A percentile compares a stretch with the other conserved stretches of the same genome.
Conservation (phyloP, 768 basidiomycete genomes). For the Roridomyces roridus region DNA sequence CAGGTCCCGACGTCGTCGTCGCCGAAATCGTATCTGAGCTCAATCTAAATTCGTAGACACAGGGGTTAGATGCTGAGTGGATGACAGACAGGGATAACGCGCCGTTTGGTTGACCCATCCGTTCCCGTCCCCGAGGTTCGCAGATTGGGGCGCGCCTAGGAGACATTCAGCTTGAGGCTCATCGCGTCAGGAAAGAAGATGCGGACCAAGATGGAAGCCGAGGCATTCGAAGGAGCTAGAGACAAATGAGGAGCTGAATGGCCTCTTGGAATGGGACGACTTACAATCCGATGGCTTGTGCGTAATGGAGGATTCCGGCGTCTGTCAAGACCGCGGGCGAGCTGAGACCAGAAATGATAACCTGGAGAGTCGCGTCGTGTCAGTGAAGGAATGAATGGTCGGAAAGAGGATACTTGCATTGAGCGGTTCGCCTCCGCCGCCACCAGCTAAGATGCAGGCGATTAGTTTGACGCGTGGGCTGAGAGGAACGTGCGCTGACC, state of each 20-base stretch:
- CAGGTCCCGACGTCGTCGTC: slow-evolving; percentile 75
- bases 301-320: slow-evolving; percentile 55
- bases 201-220: slow-evolving; percentile 51
- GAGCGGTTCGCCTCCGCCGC: slow-evolving; percentile 52
- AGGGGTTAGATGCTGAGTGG: not conserved
- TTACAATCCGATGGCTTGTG: slow-evolving; percentile 60
- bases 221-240: slow-evolving; percentile 63
- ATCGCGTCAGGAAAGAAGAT: not conserved
- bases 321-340: slow-evolving; percentile 53
- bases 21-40: slow-evolving; percentile 71
- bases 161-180: slow-evolving; percentile 65
- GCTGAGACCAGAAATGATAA: slow-evolving; percentile 64
- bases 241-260: not conserved
- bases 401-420: slow-evolving; percentile 37
- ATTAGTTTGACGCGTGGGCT: not conserved
- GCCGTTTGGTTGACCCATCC: slow-evolving; percentile 52
- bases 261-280: slow-evolving; percentile 19
- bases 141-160: slow-evolving; percentile 58
- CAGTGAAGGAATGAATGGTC: too few relatives aligned
- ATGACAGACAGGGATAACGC: slow-evolving; percentile 7
- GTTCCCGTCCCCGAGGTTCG: slow-evolving; percentile 74
- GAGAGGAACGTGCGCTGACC: slow-evolving; percentile 18
- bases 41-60: slow-evolving; percentile 59
- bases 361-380: slow-evolving; percentile 35
- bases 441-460: slow-evolving; percentile 15